phyloP scores from a whole-genome alignment of 176 grass and related monocot species.

The Dactylis glomerata region DNA sequence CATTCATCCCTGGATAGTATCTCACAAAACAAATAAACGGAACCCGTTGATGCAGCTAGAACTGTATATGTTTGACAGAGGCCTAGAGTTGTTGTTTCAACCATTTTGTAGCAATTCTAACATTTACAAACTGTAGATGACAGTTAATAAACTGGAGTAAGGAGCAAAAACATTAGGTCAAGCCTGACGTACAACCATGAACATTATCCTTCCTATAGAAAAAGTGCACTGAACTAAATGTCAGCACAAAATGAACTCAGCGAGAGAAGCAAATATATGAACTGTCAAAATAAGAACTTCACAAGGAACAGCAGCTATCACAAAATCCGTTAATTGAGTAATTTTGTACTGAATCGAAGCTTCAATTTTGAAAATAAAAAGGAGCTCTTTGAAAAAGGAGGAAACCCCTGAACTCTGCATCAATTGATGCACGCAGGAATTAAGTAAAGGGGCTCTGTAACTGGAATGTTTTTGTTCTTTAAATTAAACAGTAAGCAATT shows the following conservation, averaged over 20 bases:
- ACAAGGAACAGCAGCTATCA: background rate
- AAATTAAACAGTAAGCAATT: background rate
- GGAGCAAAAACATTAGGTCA: background rate
- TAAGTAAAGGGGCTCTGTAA: background rate
- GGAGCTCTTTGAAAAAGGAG: background rate
- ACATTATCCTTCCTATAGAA: background rate
- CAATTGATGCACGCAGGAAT: background rate
- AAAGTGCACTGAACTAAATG: background rate
- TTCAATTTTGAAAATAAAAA: background rate
- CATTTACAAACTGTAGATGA: background rate
- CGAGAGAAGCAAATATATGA: background rate
- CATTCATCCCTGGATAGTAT: background rate
- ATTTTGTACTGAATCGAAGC: background rate
- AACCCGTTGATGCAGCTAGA: conserved; percentile 1
- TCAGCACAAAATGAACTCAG: background rate
- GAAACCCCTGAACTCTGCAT: background rate
- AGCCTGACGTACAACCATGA: background rate
- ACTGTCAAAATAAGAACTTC: background rate
- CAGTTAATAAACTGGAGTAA: background rate
- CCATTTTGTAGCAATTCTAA: background rate
- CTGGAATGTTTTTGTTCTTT: background rate
- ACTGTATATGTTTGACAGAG: background rate
- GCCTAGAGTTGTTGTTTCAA: conserved; percentile 1
- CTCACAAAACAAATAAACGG: background rate
- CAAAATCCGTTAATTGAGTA: background rate